Conservation (phyloP, 2,329 filamentous ascomycete genomes). For the Arthroderma sp. region DNA sequence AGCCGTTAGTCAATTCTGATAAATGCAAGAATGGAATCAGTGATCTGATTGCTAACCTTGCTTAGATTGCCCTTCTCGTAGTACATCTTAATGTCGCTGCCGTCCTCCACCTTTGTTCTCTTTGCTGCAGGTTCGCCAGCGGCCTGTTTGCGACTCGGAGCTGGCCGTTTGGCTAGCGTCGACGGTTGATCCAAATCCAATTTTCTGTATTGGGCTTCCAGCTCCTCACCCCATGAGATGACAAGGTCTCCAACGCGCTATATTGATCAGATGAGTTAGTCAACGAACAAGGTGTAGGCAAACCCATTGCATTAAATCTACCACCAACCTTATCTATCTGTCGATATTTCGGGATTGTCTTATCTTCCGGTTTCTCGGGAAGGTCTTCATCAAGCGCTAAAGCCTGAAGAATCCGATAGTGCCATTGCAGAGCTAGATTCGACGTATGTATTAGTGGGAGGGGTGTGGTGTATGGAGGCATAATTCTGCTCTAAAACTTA, state of each 20-base stretch:
- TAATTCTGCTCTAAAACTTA: slow-evolving; percentile 14
- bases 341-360: slow-evolving; percentile 68
- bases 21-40: slow-evolving; percentile 1
- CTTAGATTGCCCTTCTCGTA: slow-evolving; percentile 32
- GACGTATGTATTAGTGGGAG: background rate
- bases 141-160: slow-evolving; percentile 13
- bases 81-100: slow-evolving; percentile 27
- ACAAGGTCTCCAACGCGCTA: slow-evolving; percentile 64
- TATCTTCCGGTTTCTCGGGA: slow-evolving; percentile 59
- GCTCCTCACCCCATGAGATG: slow-evolving; percentile 57
- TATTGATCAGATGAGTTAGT: background rate
- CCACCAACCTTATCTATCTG: slow-evolving; percentile 62
- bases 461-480: background rate
- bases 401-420: slow-evolving; percentile 86
- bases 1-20: background rate
- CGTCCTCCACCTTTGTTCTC: slow-evolving; percentile 32
- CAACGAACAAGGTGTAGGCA: background rate
- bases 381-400: slow-evolving; percentile 85
- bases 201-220: slow-evolving; percentile 46
- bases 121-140: slow-evolving; percentile 26
- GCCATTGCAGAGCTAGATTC: slow-evolving; percentile 65
- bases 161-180: slow-evolving; percentile 36
- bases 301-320: background rate
- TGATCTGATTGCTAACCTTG: slow-evolving; percentile 19
- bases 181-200: slow-evolving; percentile 30